A percentile compares a stretch with the other conserved stretches of the same genome.
These are phyloP conservation scores for Astragalus membranaceus DNA, from an alignment of 306 rosid genomes.

Conservation along the genomic window DNA sequence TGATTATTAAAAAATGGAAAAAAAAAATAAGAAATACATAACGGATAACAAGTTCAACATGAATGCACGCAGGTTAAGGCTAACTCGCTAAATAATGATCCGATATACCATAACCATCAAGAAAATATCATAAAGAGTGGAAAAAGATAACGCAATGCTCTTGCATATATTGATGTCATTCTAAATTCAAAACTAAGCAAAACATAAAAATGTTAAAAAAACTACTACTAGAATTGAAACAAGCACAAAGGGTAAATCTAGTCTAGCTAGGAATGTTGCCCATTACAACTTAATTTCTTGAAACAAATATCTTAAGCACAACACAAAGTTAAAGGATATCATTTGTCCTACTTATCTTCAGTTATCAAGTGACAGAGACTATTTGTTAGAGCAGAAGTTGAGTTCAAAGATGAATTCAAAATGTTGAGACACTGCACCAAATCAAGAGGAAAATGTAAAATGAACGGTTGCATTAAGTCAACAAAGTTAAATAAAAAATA, in stretches of 20 bases:
- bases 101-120: no score
- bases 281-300: background rate
- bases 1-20: no score
- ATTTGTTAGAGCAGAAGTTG: background rate
- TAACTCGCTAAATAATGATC: no score
- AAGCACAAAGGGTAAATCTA: background rate
- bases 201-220: no score
- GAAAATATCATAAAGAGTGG: no score
- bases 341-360: background rate
- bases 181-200: no score
- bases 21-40: no score
- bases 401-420: background rate
- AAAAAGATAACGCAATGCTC: no score
- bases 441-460: background rate
- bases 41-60: no score
- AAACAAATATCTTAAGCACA: background rate
- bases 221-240: no score
- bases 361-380: background rate
- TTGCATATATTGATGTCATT: no score
- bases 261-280: background rate
- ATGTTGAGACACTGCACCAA: background rate
- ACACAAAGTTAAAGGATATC: background rate
- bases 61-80: no score
- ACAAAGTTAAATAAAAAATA: background rate
- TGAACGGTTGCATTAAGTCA: background rate